These are phyloP conservation scores for Calonectria honghensis DNA, from an alignment of 2,329 filamentous ascomycete genomes.

Conservation along the genomic window DNA sequence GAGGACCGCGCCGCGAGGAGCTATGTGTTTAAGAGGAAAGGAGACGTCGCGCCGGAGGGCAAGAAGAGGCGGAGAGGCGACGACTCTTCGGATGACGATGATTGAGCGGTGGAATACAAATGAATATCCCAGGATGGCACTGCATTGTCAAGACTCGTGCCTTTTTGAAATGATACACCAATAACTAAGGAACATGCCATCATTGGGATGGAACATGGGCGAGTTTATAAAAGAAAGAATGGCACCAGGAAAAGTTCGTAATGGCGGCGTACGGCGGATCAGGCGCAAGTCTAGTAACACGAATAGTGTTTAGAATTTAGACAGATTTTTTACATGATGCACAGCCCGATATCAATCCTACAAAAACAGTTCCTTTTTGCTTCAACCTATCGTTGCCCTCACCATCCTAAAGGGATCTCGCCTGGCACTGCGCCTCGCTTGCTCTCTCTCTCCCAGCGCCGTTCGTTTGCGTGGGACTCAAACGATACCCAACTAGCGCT, in stretches of 20 bases:
- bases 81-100: slow-evolving; percentile 60
- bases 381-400: background rate
- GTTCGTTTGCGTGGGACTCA: background rate
- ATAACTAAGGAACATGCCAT: background rate
- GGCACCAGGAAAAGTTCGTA: slow-evolving; percentile 6
- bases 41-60: slow-evolving; percentile 62
- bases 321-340: slow-evolving; percentile 25
- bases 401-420: slow-evolving; percentile 11
- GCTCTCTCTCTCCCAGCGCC: background rate
- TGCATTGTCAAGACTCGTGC: background rate
- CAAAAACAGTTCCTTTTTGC: background rate
- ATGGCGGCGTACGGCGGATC: slow-evolving; percentile 33
- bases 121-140: background rate
- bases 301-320: slow-evolving; percentile 24
- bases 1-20: slow-evolving; percentile 71
- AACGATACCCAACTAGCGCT: slow-evolving; percentile 4
- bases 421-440: background rate
- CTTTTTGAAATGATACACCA: background rate
- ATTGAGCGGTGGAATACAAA: slow-evolving; percentile 36
- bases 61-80: slow-evolving; percentile 58
- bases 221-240: background rate
- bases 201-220: background rate
- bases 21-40: slow-evolving; percentile 78
- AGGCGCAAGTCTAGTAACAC: slow-evolving; percentile 14
- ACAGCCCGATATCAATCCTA: slow-evolving; percentile 11